These are phyloP conservation scores for Arthrobotrys megalospora DNA, from an alignment of 2,329 filamentous ascomycete species.

Conservation along the genomic window DNA sequence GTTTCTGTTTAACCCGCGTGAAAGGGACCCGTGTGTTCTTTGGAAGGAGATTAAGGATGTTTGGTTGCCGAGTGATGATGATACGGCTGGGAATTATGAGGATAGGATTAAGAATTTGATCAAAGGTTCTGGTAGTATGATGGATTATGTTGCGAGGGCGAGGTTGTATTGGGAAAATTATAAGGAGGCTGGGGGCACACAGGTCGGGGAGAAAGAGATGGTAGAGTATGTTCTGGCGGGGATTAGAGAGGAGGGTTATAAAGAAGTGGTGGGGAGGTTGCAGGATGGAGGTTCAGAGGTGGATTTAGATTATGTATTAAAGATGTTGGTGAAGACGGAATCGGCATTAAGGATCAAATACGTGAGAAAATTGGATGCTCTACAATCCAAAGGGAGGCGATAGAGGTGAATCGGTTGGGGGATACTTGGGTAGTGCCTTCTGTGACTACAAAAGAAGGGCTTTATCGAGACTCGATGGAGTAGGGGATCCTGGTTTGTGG, in stretches of 20 bases:
- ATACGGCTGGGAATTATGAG: not conserved
- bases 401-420: no score
- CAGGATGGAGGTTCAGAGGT: not conserved
- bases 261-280: not conserved
- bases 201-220: not conserved
- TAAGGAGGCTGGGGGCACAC: not conserved
- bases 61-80: conserved; percentile 8
- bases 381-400: no score
- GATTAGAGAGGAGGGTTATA: not conserved
- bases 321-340: no score
- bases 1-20: conserved; percentile 12
- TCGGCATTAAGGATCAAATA: no score
- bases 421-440: no score
- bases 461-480: no score
- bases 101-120: not conserved
- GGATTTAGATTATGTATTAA: not conserved
- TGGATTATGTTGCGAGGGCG: not conserved
- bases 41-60: conserved; percentile 24
- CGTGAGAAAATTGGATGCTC: no score
- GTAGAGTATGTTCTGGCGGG: not conserved
- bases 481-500: no score
- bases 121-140: not conserved
- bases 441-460: no score
- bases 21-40: conserved; percentile 25
- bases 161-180: conserved; percentile 1